phyloP scores from a whole-genome alignment of 768 basidiomycete species.

The Chalciporus sphaerocephalus region DNA sequence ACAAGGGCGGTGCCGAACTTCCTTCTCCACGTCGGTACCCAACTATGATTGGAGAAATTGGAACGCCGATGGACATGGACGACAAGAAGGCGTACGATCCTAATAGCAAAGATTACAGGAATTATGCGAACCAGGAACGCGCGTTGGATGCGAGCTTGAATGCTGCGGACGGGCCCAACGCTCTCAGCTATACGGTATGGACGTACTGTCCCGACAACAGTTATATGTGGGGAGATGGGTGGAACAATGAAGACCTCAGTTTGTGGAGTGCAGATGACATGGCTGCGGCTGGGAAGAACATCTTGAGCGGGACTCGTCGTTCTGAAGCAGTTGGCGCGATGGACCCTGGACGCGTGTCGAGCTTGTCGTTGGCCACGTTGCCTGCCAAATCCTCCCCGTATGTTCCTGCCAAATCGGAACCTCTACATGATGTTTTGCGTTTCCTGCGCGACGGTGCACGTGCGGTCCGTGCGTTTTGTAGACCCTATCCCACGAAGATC shows the following conservation, averaged over 20 bases:
- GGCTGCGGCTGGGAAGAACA: not conserved
- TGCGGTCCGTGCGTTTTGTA: constrained; percentile 76
- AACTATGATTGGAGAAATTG: constrained; percentile 93
- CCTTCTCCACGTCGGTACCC: constrained; percentile 48
- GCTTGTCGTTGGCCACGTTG: constrained; percentile 18
- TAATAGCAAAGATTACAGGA: constrained; percentile 47
- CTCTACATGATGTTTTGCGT: constrained; percentile 31
- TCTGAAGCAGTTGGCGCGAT: not conserved
- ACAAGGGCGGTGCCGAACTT: not conserved
- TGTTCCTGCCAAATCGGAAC: not conserved
- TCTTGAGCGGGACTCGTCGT: not conserved
- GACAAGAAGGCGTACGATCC: constrained; percentile 73
- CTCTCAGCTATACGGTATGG: constrained; percentile 81
- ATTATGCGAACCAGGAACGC: constrained; percentile 72
- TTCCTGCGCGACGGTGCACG: constrained; percentile 85
- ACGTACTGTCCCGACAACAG: constrained; percentile 79
- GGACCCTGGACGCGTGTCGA: constrained; percentile 14
- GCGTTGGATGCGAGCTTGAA: constrained; percentile 86
- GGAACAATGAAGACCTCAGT: constrained; percentile 95
- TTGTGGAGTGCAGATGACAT: constrained; percentile 81
- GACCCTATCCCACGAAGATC: constrained; percentile 76
- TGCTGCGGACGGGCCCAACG: constrained; percentile 71
- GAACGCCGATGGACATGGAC: constrained; percentile 94
- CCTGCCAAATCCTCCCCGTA: constrained; percentile 17
- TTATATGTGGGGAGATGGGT: constrained; percentile 91